Base-by-base conservation (phyloP, 495 filamentous ascomycete genomes). In the Podospora australis region DNA sequence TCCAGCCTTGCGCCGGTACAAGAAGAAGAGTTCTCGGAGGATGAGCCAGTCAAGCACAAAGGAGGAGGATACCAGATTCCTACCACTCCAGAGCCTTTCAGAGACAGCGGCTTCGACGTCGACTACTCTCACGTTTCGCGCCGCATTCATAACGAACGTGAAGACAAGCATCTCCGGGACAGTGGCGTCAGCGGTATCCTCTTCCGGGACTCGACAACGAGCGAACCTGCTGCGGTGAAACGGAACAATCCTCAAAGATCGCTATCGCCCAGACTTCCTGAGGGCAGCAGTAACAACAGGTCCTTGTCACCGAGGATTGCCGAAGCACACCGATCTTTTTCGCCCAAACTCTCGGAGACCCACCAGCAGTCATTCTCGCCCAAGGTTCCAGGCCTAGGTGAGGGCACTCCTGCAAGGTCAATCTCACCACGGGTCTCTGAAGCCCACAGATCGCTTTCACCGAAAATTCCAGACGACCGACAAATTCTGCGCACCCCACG, bases 121-220 rank as follows among this genome's bases (percentile, higher is more conserved):
- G 68, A 58, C 28, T 73, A 72, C n/a, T 69, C 74, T 22, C 61
- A 63, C 41, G 59, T 59, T n/a, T 53, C 62, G 25, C 62, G 58
- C 24, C 58, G 50, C 35, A 53, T 53, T n/a, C 45, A 25, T 13
- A 51, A 50, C 39, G 62, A n/a, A n/a, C n/a, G 44, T 21, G 57
- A 59, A 28, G 51, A 64, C 42, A 57, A 70, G 20, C 56, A 59
- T 22, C 56, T 63, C 23, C 73, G 74, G 1, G 77, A 79, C 49
- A 78, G 77, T 59, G 76, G 74, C 24, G 67, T 78, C 48, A 78
- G 76, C 58, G 77, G 74, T 26, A 66, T 78, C 16, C 68, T 77
- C 55, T 60, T 75, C n/a, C 66, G 64, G 11, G 69, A 70, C 26
- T 65, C 52, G 59, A 38, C 46, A 16, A n/a, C 7, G 13, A 36